These are phyloP conservation scores for Suillus clintonianus DNA, from an alignment of 768 basidiomycete species.

Conservation along the genomic window DNA sequence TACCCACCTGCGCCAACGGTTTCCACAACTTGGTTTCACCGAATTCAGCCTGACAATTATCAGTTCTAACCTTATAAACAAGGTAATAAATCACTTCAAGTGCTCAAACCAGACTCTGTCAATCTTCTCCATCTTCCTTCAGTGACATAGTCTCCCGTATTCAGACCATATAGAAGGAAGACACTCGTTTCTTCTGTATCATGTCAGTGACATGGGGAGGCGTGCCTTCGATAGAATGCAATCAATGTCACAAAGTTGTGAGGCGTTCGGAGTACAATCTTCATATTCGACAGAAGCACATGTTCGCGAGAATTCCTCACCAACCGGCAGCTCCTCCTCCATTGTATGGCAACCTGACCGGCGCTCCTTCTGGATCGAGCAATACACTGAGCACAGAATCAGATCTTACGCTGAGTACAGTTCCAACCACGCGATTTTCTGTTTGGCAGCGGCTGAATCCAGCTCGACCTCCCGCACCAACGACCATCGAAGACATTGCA, in stretches of 20 bases:
- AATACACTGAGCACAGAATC: neutral
- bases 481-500: conserved; percentile 23
- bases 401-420: neutral
- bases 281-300: neutral
- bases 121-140: neutral
- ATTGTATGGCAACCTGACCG: neutral
- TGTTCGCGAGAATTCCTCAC: neutral
- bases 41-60: too few species aligned
- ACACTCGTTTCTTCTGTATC: neutral
- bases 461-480: conserved; percentile 6
- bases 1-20: too few species aligned
- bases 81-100: too few species aligned
- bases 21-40: too few species aligned
- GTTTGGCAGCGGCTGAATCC: conserved; percentile 20
- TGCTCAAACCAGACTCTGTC: neutral
- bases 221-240: neutral
- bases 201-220: neutral
- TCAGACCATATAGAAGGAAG: neutral
- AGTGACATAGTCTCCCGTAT: neutral
- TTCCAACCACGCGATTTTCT: conserved; percentile 18
- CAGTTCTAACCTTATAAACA: too few species aligned
- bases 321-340: neutral
- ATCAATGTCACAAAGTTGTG: neutral
- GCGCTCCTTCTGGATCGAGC: neutral
- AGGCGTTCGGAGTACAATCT: neutral